Percentiles rank a stretch among this genome's conserved stretches.
Evolutionary conservation across 257 asterid genomes (phyloP).

Genomic region (Haberlea rhodopensis): DNA sequence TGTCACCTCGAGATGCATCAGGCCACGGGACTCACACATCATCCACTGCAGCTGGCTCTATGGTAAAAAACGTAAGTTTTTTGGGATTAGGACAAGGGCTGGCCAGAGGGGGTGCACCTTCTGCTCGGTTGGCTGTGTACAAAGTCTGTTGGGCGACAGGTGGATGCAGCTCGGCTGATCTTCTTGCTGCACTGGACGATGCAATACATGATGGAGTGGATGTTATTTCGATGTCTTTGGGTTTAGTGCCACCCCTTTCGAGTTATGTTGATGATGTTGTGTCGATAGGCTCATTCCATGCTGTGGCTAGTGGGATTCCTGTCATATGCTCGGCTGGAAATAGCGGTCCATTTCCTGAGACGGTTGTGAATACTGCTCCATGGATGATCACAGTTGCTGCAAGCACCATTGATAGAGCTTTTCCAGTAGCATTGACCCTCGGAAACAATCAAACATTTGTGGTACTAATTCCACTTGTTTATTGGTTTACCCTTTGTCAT

Average conservation of each 20-base stretch:
- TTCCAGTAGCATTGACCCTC: constrained; percentile 29
- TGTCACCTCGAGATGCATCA: constrained; percentile 40
- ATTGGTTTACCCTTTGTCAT: not conserved
- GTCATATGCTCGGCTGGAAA: constrained; percentile 45
- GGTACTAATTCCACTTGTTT: constrained; percentile 20
- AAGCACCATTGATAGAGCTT: constrained; percentile 28
- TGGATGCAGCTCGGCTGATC: constrained; percentile 38
- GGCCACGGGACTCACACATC: constrained; percentile 50
- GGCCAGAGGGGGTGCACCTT: constrained; percentile 42
- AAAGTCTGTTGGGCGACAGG: constrained; percentile 43
- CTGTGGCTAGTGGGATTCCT: constrained; percentile 33
- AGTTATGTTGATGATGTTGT: constrained; percentile 29
- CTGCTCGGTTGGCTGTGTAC: constrained; percentile 38
- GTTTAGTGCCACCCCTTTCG: constrained; percentile 26
- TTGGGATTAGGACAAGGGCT: constrained; percentile 33
- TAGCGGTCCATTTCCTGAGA: constrained; percentile 35
- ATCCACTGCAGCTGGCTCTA: constrained; percentile 33
- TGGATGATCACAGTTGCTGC: constrained; percentile 42
- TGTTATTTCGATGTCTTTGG: constrained; percentile 34
- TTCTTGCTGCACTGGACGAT: constrained; percentile 43
- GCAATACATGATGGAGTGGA: constrained; percentile 35
- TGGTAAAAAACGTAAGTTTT: constrained; percentile 25
- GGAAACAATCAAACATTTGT: constrained; percentile 29
- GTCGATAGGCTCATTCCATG: constrained; percentile 37
- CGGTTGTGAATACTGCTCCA: constrained; percentile 35